Conservation (phyloP, 768 basidiomycete genomes). For the Boletellus ananas region DNA sequence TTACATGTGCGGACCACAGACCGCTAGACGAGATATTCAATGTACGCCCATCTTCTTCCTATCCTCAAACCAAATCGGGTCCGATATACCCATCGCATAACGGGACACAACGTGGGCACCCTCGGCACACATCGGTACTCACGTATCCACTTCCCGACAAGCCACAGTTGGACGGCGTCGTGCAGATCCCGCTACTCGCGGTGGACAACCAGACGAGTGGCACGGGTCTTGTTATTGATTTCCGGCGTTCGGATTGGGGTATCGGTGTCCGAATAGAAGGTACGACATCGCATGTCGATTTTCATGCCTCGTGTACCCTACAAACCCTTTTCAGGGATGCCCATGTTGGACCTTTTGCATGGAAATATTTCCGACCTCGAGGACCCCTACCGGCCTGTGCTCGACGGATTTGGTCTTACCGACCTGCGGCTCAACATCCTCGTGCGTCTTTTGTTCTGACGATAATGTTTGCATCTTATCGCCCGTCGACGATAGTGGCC, state of each 20-base stretch:
- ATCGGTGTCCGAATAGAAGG: constrained; percentile 22
- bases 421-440: constrained; percentile 21
- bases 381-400: constrained; percentile 15
- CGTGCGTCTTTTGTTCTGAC: constrained; percentile 9
- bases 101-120: constrained; percentile 1
- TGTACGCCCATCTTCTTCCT: neutral
- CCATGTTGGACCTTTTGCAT: constrained; percentile 24
- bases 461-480: neutral
- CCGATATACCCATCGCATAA: neutral
- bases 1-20: constrained; percentile 25
- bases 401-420: constrained; percentile 18
- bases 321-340: constrained; percentile 13
- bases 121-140: constrained; percentile 2
- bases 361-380: constrained; percentile 20
- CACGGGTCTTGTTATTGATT: constrained; percentile 18
- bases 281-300: neutral
- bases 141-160: constrained; percentile 19
- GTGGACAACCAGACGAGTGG: constrained; percentile 21
- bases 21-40: constrained; percentile 28
- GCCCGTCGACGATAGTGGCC: constrained; percentile 20
- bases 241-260: constrained; percentile 21
- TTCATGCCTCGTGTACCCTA: neutral
- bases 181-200: constrained; percentile 22
- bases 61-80: neutral
- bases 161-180: constrained; percentile 18